phyloP scores from a whole-genome alignment of 371 early-diverging fungal species.

The Apophysomyces variabilis region DNA sequence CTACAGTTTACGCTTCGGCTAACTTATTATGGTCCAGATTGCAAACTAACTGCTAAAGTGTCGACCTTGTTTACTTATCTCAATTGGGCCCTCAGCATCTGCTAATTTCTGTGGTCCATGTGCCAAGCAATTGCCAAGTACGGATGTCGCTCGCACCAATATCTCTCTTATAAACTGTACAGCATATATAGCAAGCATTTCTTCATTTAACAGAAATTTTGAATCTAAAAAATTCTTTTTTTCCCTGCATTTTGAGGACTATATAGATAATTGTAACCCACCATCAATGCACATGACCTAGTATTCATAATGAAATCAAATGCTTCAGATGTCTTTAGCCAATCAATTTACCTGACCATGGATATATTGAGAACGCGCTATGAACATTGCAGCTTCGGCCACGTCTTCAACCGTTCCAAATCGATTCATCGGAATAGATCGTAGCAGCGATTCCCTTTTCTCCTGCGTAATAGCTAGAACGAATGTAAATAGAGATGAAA shows the following conservation, averaged over 20 bases:
- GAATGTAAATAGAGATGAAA: neutral
- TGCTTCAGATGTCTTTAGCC: neutral
- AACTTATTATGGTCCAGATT: too few relatives aligned
- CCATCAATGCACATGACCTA: neutral
- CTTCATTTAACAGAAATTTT: too few relatives aligned
- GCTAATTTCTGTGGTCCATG: too few relatives aligned
- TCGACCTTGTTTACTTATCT: too few relatives aligned
- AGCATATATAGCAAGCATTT: too few relatives aligned
- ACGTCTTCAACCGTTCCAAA: constrained; percentile 70
- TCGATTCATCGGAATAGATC: constrained; percentile 59
- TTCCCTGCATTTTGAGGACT: neutral
- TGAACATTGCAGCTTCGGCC: constrained; percentile 67
- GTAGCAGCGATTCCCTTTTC: constrained; percentile 39
- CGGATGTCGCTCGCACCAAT: too few relatives aligned
- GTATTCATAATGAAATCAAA: neutral
- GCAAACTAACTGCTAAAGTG: too few relatives aligned
- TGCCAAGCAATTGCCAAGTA: too few relatives aligned
- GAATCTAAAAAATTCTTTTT: too few relatives aligned
- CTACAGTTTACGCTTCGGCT: too few relatives aligned
- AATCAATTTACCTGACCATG: constrained; percentile 67
- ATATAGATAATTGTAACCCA: neutral
- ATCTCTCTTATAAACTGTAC: too few relatives aligned
- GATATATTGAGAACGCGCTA: constrained; percentile 69
- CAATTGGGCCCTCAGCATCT: too few relatives aligned
- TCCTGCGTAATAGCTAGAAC: constrained; percentile 17